Evolutionary conservation across 768 basidiomycete species (phyloP).

Genomic region (Tricholoma furcatifolium): DNA sequence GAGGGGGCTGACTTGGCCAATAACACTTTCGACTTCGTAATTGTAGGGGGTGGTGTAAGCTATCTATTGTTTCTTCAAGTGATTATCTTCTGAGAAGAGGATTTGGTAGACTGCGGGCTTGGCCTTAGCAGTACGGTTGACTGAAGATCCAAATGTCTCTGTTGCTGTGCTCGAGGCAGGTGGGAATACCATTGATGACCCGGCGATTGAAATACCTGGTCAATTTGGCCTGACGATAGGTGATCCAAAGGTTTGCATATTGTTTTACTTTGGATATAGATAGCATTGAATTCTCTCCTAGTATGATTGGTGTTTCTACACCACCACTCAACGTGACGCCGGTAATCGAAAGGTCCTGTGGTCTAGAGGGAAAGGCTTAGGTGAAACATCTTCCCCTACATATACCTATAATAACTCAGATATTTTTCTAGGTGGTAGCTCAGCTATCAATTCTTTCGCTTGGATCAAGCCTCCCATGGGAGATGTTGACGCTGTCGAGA

Average conservation of each 20-base stretch:
- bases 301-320: conserved; percentile 36
- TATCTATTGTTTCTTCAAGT: background rate
- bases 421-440: conserved; percentile 35
- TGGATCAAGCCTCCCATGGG: conserved; percentile 29
- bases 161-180: conserved; percentile 41
- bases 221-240: conserved; percentile 26
- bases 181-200: conserved; percentile 28
- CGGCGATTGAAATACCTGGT: conserved; percentile 30
- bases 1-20: conserved; percentile 13
- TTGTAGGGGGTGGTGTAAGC: conserved; percentile 25
- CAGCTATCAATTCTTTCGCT: conserved; percentile 40
- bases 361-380: conserved; percentile 30
- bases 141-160: conserved; percentile 33
- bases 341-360: conserved; percentile 24
- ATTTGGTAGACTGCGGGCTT: conserved; percentile 34
- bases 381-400: conserved; percentile 13
- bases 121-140: conserved; percentile 40
- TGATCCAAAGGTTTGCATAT: conserved; percentile 22
- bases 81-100: background rate
- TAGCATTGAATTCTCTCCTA: background rate
- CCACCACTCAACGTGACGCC: conserved; percentile 24
- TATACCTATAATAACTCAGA: background rate
- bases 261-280: background rate
- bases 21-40: conserved; percentile 29
- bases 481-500: conserved; percentile 36